These are phyloP conservation scores for Ceratobasidium sp. DNA, from an alignment of 1,284 basidiomycete species.

Conservation along the genomic window DNA sequence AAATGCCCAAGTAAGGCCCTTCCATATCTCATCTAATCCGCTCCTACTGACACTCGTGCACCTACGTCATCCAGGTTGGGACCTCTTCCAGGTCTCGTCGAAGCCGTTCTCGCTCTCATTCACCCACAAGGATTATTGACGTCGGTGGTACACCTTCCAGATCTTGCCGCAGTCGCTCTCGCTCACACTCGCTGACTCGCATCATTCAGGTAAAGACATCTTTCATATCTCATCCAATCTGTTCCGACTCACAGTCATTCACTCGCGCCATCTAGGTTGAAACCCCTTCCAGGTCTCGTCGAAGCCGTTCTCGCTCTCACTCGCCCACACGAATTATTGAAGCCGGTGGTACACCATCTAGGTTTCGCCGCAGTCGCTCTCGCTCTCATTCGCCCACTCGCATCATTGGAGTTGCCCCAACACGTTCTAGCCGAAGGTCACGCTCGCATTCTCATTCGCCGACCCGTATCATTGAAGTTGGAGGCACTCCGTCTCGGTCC, in stretches of 20 bases:
- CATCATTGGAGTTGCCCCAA: slow-evolving; percentile 15
- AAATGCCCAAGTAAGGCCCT: too few species aligned
- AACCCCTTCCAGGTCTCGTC: neutral
- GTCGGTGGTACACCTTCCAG: slow-evolving; percentile 9
- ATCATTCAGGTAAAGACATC: slow-evolving; percentile 9
- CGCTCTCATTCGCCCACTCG: slow-evolving; percentile 19
- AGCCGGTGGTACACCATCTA: neutral
- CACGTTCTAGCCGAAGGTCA: neutral
- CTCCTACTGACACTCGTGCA: slow-evolving; percentile 22
- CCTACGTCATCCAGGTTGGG: slow-evolving; percentile 12
- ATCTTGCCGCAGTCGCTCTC: slow-evolving; percentile 9
- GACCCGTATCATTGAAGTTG: slow-evolving; percentile 20
- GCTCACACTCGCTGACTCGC: slow-evolving; percentile 19
- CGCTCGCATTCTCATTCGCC: slow-evolving; percentile 28
- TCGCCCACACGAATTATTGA: slow-evolving; percentile 11
- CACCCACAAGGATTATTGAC: slow-evolving; percentile 17
- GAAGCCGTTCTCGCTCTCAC: slow-evolving; percentile 18
- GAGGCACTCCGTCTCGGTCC: slow-evolving; percentile 1
- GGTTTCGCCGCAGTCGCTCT: slow-evolving; percentile 6
- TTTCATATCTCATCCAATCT: neutral
- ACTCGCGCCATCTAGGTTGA: slow-evolving; percentile 11
- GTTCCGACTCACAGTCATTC: slow-evolving; percentile 12
- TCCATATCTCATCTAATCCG: neutral
- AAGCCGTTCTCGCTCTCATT: slow-evolving; percentile 24
- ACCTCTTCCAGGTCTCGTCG: neutral